Conservation (phyloP, 23 red algal species). For the Gracilaria gracilis region DNA sequence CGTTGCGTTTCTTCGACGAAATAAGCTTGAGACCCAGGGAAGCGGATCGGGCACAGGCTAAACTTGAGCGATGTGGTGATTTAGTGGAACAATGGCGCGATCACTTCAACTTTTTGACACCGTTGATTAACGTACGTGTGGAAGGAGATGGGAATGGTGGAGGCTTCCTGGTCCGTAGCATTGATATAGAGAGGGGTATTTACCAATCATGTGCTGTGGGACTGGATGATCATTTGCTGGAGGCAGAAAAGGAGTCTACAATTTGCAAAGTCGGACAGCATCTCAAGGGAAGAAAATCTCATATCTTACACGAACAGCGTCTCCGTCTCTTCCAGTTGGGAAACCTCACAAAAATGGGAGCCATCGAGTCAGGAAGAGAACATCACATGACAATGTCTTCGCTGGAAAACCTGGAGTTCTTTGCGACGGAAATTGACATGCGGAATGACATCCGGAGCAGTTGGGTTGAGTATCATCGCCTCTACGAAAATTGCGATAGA, state of each 20-base stretch:
- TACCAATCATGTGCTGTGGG: conserved; percentile 9
- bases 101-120: conserved; percentile 27
- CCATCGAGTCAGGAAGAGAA: not conserved
- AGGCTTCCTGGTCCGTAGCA: not conserved
- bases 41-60: not conserved
- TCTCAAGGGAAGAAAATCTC: not conserved
- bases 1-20: conserved; percentile 20
- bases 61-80: not conserved
- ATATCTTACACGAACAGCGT: conserved; percentile 1
- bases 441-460: conserved; percentile 14
- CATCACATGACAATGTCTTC: not conserved
- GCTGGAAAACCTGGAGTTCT: not conserved
- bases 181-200: not conserved
- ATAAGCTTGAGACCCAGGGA: not conserved
- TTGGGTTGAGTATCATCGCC: conserved; percentile 22
- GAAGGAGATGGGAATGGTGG: not conserved
- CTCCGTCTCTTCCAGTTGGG: not conserved
- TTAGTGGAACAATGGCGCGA: conserved; percentile 16
- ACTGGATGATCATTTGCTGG: not conserved
- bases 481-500: not conserved
- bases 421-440: not conserved
- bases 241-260: not conserved
- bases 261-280: not conserved
- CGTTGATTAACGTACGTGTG: conserved; percentile 7
- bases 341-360: not conserved